phyloP scores from a whole-genome alignment of 495 filamentous ascomycete genomes.

The Xylaria grammica region DNA sequence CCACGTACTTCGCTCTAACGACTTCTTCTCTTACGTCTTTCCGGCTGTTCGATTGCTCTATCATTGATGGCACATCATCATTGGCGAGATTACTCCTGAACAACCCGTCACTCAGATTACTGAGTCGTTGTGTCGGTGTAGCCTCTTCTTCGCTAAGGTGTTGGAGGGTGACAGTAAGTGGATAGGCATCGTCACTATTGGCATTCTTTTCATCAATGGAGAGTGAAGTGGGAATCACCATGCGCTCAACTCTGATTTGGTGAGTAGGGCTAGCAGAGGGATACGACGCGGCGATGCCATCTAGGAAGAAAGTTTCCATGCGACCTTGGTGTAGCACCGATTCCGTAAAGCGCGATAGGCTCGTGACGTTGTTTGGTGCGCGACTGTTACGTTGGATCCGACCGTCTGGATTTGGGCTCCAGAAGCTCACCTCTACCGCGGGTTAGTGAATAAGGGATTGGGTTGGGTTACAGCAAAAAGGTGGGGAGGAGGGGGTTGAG shows the following conservation, averaged over 20 bases:
- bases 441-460: too few relatives aligned
- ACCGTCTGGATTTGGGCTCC: slow-evolving; percentile 54
- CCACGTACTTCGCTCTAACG: slow-evolving; percentile 66
- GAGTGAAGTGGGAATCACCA: slow-evolving; percentile 50
- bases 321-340: slow-evolving; percentile 60
- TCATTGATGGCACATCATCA: slow-evolving; percentile 58
- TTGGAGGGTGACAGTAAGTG: slow-evolving; percentile 55
- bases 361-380: slow-evolving; percentile 53
- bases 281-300: slow-evolving; percentile 45
- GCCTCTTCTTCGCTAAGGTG: slow-evolving; percentile 51
- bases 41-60: slow-evolving; percentile 34
- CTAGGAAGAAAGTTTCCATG: slow-evolving; percentile 60
- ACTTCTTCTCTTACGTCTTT: slow-evolving; percentile 39
- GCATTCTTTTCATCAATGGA: slow-evolving; percentile 44
- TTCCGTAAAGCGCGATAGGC: slow-evolving; percentile 58
- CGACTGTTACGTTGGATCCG: slow-evolving; percentile 55
- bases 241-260: slow-evolving; percentile 54
- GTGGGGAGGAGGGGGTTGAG: too few relatives aligned
- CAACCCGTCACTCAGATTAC: slow-evolving; percentile 48
- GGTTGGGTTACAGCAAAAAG: neutral
- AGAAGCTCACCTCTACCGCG: slow-evolving; percentile 48
- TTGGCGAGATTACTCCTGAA: slow-evolving; percentile 53
- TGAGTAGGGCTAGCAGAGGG: slow-evolving; percentile 36
- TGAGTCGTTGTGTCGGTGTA: slow-evolving; percentile 44
- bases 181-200: slow-evolving; percentile 55